Evolutionary conservation across 2,329 filamentous ascomycete species (phyloP).

Genomic region (Botrytis pseudocinerea): DNA sequence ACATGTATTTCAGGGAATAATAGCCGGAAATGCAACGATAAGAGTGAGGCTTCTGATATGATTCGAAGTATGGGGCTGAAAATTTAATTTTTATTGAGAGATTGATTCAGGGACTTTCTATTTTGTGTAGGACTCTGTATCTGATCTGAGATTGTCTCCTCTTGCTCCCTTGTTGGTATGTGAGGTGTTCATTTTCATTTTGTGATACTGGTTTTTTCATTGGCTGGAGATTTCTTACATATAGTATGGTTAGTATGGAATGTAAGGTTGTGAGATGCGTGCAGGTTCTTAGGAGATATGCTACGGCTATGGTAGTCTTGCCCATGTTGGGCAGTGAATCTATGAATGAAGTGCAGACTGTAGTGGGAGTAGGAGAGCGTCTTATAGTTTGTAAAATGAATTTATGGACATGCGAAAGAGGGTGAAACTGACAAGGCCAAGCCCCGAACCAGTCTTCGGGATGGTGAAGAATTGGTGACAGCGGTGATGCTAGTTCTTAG

Average conservation of each 20-base stretch:
- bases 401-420: not conserved
- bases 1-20: not conserved
- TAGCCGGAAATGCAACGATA: not conserved
- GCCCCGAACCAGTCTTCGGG: accelerated
- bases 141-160: no score
- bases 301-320: no score
- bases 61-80: not conserved
- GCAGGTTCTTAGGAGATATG: not conserved
- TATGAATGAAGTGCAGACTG: no score
- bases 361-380: not conserved
- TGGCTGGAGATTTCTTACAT: not conserved
- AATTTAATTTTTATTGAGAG: not conserved
- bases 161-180: no score
- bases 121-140: not conserved
- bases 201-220: not conserved
- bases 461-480: not conserved
- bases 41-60: accelerated
- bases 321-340: not conserved
- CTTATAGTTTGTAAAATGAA: not conserved
- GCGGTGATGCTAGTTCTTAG: not conserved
- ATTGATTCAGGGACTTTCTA: not conserved
- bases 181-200: not conserved
- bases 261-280: accelerated
- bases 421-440: not conserved
- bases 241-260: not conserved